Evolutionary conservation across 2,329 filamentous ascomycete species (phyloP).

Genomic region (Xylaria sp.): DNA sequence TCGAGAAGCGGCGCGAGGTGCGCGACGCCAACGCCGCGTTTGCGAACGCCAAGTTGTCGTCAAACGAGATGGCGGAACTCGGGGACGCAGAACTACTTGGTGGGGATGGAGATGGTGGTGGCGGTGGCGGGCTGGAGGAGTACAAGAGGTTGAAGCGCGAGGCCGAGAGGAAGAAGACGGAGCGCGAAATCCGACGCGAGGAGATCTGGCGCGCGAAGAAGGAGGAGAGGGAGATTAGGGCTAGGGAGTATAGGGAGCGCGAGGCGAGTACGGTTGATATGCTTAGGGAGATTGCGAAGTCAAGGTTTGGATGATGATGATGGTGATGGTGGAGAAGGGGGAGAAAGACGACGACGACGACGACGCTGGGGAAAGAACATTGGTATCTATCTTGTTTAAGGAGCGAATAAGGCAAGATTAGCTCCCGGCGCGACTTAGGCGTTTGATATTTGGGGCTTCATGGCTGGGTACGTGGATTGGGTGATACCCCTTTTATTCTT

Average conservation of each 20-base stretch:
- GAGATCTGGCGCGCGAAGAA: slow-evolving; percentile 79
- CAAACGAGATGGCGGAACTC: slow-evolving; percentile 63
- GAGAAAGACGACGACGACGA: too few species aligned
- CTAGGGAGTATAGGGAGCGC: slow-evolving; percentile 76
- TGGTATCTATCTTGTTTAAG: too few species aligned
- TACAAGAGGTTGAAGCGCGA: slow-evolving; percentile 76
- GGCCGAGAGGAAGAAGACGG: slow-evolving; percentile 81
- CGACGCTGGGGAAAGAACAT: too few species aligned
- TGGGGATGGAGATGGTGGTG: slow-evolving; percentile 61
- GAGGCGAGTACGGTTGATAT: slow-evolving; percentile 88
- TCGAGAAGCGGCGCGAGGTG: slow-evolving; percentile 84
- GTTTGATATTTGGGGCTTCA: too few species aligned
- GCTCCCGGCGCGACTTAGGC: too few species aligned
- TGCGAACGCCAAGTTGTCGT: slow-evolving; percentile 73
- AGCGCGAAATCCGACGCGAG: slow-evolving; percentile 83
- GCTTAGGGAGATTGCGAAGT: slow-evolving; percentile 80
- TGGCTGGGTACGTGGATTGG: too few species aligned
- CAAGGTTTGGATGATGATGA: slow-evolving; percentile 73
- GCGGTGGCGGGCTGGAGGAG: slow-evolving; percentile 66
- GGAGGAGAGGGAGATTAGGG: slow-evolving; percentile 82
- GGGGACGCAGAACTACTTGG: slow-evolving; percentile 83
- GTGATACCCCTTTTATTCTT: too few species aligned
- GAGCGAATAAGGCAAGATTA: too few species aligned
- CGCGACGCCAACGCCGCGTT: slow-evolving; percentile 81
- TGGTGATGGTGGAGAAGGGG: too few species aligned